Percentiles rank a stretch among this genome's conserved stretches.
phyloP scores from a whole-genome alignment of 192 early-diverging fungal species.

The Backusella mclennaniae region DNA sequence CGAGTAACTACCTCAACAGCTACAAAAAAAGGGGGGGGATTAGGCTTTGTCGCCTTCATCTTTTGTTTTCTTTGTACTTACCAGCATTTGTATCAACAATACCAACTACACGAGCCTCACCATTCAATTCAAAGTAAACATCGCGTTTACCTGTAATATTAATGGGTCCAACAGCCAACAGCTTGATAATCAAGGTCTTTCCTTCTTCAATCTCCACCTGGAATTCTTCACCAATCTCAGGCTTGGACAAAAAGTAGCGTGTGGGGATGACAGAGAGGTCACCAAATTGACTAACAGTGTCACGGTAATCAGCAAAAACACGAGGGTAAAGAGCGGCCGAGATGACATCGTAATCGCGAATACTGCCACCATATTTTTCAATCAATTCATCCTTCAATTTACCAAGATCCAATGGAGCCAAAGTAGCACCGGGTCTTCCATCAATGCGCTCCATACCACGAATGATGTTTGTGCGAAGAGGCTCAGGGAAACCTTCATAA shows the following conservation, averaged over 20 bases:
- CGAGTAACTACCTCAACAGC: slow-evolving; percentile 60
- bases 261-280: slow-evolving; percentile 88
- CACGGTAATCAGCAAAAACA: slow-evolving; percentile 84
- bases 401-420: slow-evolving; percentile 77
- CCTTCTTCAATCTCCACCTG: slow-evolving; percentile 82
- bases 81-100: slow-evolving; percentile 59
- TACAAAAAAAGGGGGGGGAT: neutral
- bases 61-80: neutral
- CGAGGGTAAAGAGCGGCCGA: slow-evolving; percentile 91
- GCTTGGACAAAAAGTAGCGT: slow-evolving; percentile 82
- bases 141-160: slow-evolving; percentile 77
- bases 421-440: slow-evolving; percentile 79
- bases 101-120: slow-evolving; percentile 85
- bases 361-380: slow-evolving; percentile 77
- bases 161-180: slow-evolving; percentile 83
- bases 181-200: slow-evolving; percentile 86
- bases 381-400: slow-evolving; percentile 69
- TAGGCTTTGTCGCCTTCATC: neutral
- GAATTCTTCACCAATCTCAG: slow-evolving; percentile 87
- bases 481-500: slow-evolving; percentile 92
- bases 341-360: slow-evolving; percentile 83
- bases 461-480: slow-evolving; percentile 79
- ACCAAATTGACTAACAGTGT: slow-evolving; percentile 71
- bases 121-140: slow-evolving; percentile 95
- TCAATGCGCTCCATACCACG: slow-evolving; percentile 72